Base-by-base conservation (phyloP, 2,329 filamentous ascomycete genomes). In the Pyrenophora graminea region DNA sequence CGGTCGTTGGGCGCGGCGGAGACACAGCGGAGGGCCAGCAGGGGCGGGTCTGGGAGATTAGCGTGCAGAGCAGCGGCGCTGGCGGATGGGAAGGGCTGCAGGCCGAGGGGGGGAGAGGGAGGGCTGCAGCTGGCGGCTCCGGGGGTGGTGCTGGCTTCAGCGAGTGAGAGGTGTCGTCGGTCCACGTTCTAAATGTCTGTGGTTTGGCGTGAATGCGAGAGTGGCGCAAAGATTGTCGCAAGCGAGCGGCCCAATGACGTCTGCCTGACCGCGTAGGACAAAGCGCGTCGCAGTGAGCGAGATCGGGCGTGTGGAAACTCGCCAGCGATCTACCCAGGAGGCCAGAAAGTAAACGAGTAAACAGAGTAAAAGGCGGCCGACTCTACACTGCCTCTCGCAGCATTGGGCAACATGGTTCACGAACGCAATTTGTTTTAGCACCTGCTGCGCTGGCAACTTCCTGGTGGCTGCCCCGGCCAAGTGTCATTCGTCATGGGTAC, bases 161-260 rank as follows among this genome's bases (percentile, higher is more conserved):
- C 55, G 62, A 63, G 58, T 60, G 61, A 56, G 59, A 55, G 50
- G 41, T 42, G 59, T 51, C 42, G 53, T 34, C 56, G 54, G 60
- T 58, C 56, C 68, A 71, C 67, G 68, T 69, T 70, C 64, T 48
- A 51, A 46, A 49, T 53, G 44, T 62, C 59, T 62, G 61, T 64
- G 63, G 58, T 59, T 55, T 53, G 54, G 56, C 53, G 59, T 58
- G 55, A 48, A 51, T 30, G 51, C 56, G 39, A 56, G 39, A 42
- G 57, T 50, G 53, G 60, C 61, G 60, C 58, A 59, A 53, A 59
- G 58, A 59, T 55, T 52, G 48, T 56, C 53, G 46, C 53, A 61
- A 59, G 59, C 59, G 59, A 63, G 45, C 51, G 53, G 47, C 53
- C 59, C 59, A 62, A 66, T 66, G 63, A 66, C 63, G 63, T 66